Conservation (phyloP, 1,284 basidiomycete species). For the Apiotrichum sp. region DNA sequence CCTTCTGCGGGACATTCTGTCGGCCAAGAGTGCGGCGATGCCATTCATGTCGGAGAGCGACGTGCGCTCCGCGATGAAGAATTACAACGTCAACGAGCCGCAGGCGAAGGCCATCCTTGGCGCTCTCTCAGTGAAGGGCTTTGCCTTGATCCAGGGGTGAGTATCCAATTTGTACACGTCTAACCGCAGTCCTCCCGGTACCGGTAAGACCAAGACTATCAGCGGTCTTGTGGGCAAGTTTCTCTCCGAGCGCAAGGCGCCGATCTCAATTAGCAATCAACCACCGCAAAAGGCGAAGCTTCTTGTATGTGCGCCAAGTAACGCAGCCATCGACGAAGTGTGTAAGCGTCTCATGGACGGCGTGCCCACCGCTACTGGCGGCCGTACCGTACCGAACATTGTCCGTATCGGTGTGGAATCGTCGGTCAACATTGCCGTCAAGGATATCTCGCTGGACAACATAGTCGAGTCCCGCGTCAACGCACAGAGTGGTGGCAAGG, state of each 20-base stretch:
- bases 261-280: slow-evolving; percentile 52
- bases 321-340: slow-evolving; percentile 97
- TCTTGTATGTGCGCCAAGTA: slow-evolving; percentile 93
- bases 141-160: slow-evolving; percentile 92
- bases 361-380: slow-evolving; percentile 57
- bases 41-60: slow-evolving; percentile 54
- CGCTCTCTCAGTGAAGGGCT: slow-evolving; percentile 68
- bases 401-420: slow-evolving; percentile 82
- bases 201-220: slow-evolving; percentile 98
- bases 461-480: slow-evolving; percentile 74
- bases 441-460: slow-evolving; percentile 79
- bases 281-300: slow-evolving; percentile 64
- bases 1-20: slow-evolving; percentile 62
- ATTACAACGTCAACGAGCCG: slow-evolving; percentile 80
- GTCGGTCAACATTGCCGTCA: slow-evolving; percentile 73
- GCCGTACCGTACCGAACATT: slow-evolving; percentile 62
- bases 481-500: slow-evolving; percentile 48
- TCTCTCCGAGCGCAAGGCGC: slow-evolving; percentile 57
- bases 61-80: slow-evolving; percentile 61
- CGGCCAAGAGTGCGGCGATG: slow-evolving; percentile 56
- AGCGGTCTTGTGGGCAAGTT: slow-evolving; percentile 87
- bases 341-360: slow-evolving; percentile 79
- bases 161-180: slow-evolving; percentile 22
- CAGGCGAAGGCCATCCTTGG: slow-evolving; percentile 86
- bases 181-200: slow-evolving; percentile 77